phyloP scores from a whole-genome alignment of 371 early-diverging fungal species.

The Mucor velutinosus region DNA sequence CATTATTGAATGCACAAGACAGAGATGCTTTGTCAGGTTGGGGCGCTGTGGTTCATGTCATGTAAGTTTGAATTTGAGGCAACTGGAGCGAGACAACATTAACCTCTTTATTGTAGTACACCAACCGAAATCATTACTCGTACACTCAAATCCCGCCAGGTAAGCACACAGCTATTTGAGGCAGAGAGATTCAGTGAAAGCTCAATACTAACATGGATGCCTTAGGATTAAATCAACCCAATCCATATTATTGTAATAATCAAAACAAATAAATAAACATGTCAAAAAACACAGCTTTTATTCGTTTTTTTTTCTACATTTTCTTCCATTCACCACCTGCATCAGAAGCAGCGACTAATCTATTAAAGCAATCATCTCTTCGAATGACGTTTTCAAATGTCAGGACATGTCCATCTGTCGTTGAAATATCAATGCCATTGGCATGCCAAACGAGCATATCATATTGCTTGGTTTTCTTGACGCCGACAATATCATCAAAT shows the following conservation, averaged over 20 bases:
- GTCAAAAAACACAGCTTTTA: not conserved
- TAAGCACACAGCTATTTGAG: slow-evolving; percentile 20
- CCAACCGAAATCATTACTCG: slow-evolving; percentile 85
- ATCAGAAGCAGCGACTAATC: slow-evolving; percentile 35
- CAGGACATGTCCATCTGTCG: slow-evolving; percentile 33
- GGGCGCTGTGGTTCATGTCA: slow-evolving; percentile 97
- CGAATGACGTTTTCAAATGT: slow-evolving; percentile 42
- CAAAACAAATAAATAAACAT: not conserved
- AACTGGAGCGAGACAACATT: not conserved
- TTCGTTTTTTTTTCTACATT: not conserved
- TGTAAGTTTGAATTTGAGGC: slow-evolving; percentile 53
- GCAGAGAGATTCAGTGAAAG: not conserved
- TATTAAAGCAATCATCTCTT: slow-evolving; percentile 48
- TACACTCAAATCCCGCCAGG: slow-evolving; percentile 83
- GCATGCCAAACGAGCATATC: slow-evolving; percentile 43
- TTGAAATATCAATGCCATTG: slow-evolving; percentile 34
- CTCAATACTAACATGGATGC: not conserved
- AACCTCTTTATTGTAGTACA: slow-evolving; percentile 58
- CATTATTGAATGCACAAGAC: slow-evolving; percentile 97
- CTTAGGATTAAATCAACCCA: slow-evolving; percentile 9
- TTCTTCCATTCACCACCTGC: slow-evolving; percentile 30
- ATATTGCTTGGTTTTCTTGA: slow-evolving; percentile 41
- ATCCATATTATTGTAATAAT: not conserved
- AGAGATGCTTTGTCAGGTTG: slow-evolving; percentile 98
- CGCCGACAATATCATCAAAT: slow-evolving; percentile 35